Conservation (phyloP, 2,329 filamentous ascomycete genomes). For the Knoxdaviesia proteae region DNA sequence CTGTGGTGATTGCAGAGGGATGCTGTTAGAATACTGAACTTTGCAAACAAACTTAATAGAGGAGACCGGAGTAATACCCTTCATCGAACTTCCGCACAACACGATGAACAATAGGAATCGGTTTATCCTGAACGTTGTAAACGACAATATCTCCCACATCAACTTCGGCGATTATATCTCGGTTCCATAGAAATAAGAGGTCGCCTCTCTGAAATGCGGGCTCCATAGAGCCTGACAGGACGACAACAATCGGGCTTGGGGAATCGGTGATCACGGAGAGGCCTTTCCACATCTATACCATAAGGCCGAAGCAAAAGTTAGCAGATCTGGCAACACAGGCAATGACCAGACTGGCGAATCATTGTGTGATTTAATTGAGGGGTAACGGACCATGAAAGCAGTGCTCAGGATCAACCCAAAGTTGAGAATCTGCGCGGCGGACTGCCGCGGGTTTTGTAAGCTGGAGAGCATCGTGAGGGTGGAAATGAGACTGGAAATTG, state of each 20-base stretch:
- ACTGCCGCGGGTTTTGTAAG: conserved; percentile 58
- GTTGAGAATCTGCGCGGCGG: conserved; percentile 66
- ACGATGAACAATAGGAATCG: conserved; percentile 93
- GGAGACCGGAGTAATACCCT: conserved; percentile 17
- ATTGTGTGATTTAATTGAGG: too few species aligned
- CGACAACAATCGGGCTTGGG: conserved; percentile 59
- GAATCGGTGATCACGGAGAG: conserved; percentile 61
- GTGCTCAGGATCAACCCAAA: conserved; percentile 79
- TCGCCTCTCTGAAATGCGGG: conserved; percentile 65
- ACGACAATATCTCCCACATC: conserved; percentile 38
- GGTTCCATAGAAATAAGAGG: conserved; percentile 58
- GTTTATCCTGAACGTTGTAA: conserved; percentile 73
- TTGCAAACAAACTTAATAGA: neutral
- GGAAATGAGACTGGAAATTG: too few species aligned
- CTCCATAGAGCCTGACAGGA: conserved; percentile 71
- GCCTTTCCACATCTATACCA: conserved; percentile 57
- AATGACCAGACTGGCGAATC: too few species aligned
- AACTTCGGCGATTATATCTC: conserved; percentile 35
- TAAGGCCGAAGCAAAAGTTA: neutral
- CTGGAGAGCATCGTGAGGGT: conserved; percentile 38
- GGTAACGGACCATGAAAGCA: conserved; percentile 55
- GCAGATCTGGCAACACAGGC: neutral
- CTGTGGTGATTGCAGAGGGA: conserved; percentile 12
- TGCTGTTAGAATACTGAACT: neutral
- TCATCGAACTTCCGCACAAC: conserved; percentile 55